A percentile compares a stretch with the other conserved stretches of the same genome.
Conservation (phyloP, 225 moss, liverwort and hornwort genomes). For the Thuidium tamariscinum region DNA sequence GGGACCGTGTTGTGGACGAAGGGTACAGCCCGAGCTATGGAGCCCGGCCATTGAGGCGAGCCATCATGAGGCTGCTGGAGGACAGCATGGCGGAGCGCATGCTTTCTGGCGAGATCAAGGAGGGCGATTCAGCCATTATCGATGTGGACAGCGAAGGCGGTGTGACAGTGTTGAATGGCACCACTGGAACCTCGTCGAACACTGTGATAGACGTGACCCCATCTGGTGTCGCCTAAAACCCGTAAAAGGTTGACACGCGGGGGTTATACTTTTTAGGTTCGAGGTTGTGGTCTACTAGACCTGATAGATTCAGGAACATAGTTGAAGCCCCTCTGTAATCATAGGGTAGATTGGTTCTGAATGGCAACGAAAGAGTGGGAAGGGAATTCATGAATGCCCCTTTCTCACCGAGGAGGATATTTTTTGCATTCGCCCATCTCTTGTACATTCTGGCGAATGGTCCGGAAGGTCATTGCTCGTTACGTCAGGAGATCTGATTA, state of each 20-base stretch:
- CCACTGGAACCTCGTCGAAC: constrained; percentile 68
- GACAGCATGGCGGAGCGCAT: constrained; percentile 93
- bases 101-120: constrained; percentile 84
- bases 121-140: constrained; percentile 83
- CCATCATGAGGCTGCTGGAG: constrained; percentile 79
- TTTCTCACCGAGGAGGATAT: not conserved
- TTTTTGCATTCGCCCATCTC: not conserved
- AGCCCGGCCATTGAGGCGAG: constrained; percentile 74
- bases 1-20: constrained; percentile 87
- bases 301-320: not conserved
- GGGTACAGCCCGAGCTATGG: constrained; percentile 91
- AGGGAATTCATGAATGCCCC: not conserved
- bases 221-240: constrained; percentile 45
- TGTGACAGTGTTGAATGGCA: constrained; percentile 80
- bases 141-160: constrained; percentile 75
- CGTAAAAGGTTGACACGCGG: not conserved
- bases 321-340: constrained; percentile 2
- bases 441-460: not conserved
- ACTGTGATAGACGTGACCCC: constrained; percentile 51
- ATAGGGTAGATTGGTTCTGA: not conserved
- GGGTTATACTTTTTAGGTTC: not conserved
- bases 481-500: not conserved
- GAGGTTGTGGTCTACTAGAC: not conserved
- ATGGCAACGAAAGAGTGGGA: not conserved
- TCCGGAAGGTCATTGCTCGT: not conserved